Base-by-base conservation (phyloP, 805 yeast species). In the Nakazawaea pomicola region DNA sequence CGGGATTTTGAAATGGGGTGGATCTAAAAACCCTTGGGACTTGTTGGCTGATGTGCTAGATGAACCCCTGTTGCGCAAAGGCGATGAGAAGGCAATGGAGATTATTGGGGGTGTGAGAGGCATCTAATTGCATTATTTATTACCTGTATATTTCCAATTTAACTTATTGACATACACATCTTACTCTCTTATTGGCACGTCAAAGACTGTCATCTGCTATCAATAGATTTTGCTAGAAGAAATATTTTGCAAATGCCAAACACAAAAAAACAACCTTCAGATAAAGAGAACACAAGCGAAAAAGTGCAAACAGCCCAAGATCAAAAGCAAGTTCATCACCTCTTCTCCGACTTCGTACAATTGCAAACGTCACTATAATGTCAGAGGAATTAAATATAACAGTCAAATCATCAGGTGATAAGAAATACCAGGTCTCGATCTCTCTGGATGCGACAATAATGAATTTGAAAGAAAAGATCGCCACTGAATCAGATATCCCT, bases 1-100 rank as follows among this genome's bases (percentile, higher is more conserved):
- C 23, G 72, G 78, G 44, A 81, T 93, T 0, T 64, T 93, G 45
- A 76, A 76, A 53, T 91, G 96, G 96, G 99, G 99, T 17, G 99
- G 99, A 0, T 76, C 95, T 3, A 72, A 78, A 45, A 89, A 87
- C 53, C 95, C 98, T 0, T 88, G 96, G 95, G 65, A 67, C 16
- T 81, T 95, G 55, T 65, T 93, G 14, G 85, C 95, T 1, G 84
- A 83, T 43, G 89, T 84, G 3, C 64, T 93, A 38, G 88, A 80
- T 38, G 69, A 74, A 23, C 78, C 78, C 1, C 73, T 67, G 34
- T 61, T 89, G 33, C 65, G 67, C 3, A 62, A 66, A 19, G 96
- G 96, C 4, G 95, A 83, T 45, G 65, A 72, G 18, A 60, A 64
- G 28, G 90, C 95, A 2, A 87, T 89, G 88, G 64, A 65, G 44